phyloP scores from a whole-genome alignment of 1,284 basidiomycete species.

The Phlebopus sp. region DNA sequence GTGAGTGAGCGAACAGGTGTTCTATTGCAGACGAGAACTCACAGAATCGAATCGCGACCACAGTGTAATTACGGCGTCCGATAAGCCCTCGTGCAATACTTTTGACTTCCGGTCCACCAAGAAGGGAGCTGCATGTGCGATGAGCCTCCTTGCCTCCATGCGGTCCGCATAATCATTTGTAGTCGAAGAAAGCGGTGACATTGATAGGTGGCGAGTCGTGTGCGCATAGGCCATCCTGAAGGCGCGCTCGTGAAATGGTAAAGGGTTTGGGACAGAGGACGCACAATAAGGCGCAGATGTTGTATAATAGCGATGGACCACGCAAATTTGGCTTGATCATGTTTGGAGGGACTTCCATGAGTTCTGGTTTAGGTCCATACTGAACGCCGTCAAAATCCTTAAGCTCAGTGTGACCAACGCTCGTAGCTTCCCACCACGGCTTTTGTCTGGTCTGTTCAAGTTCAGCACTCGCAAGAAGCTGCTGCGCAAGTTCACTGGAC shows the following conservation, averaged over 20 bases:
- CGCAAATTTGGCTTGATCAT: slow-evolving; percentile 42
- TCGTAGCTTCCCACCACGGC: slow-evolving; percentile 63
- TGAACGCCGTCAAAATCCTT: slow-evolving; percentile 6
- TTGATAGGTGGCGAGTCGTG: slow-evolving; percentile 54
- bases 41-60: slow-evolving; percentile 60
- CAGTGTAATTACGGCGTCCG: slow-evolving; percentile 51
- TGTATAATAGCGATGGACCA: slow-evolving; percentile 56
- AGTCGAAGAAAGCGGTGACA: slow-evolving; percentile 51
- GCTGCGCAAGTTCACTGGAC: slow-evolving; percentile 50
- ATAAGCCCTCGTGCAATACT: slow-evolving; percentile 45
- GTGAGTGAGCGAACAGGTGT: slow-evolving; percentile 10
- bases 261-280: slow-evolving; percentile 23
- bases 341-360: slow-evolving; percentile 47
- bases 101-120: slow-evolving; percentile 55
- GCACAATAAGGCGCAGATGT: slow-evolving; percentile 63
- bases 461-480: slow-evolving; percentile 58
- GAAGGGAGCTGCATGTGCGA: slow-evolving; percentile 60
- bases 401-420: neutral
- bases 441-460: slow-evolving; percentile 43
- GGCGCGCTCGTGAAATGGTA: slow-evolving; percentile 2
- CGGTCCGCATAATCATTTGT: slow-evolving; percentile 40
- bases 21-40: slow-evolving; percentile 18
- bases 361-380: slow-evolving; percentile 41
- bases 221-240: slow-evolving; percentile 65
- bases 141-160: slow-evolving; percentile 42